These are phyloP conservation scores for Candida broadrunensis DNA, from an alignment of 805 yeast genomes.

Conservation along the genomic window DNA sequence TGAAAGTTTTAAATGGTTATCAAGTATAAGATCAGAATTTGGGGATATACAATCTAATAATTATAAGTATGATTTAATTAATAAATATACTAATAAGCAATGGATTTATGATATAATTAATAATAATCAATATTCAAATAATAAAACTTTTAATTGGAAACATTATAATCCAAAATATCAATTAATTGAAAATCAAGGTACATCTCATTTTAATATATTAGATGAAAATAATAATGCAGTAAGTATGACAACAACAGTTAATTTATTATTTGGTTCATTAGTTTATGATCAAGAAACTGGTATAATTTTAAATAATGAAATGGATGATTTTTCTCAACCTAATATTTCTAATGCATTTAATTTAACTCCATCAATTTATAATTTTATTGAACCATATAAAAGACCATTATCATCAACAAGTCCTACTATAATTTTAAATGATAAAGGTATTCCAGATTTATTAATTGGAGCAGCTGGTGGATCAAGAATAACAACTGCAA, in stretches of 20 bases:
- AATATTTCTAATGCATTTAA: constrained; percentile 70
- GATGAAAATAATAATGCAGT: constrained; percentile 78
- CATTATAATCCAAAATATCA: constrained; percentile 80
- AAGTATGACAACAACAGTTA: constrained; percentile 84
- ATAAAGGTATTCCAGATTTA: constrained; percentile 50
- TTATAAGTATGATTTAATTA: constrained; percentile 28
- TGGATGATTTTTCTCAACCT: constrained; percentile 91
- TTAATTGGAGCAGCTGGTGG: constrained; percentile 96
- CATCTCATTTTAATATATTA: constrained; percentile 80
- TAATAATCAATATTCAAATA: constrained; percentile 48
- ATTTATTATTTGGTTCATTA: constrained; percentile 76
- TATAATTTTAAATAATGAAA: constrained; percentile 77
- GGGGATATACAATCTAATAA: constrained; percentile 56
- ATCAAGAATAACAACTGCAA: constrained; percentile 76
- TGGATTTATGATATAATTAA: constrained; percentile 56
- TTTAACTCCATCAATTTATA: constrained; percentile 75
- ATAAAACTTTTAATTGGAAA: constrained; percentile 60
- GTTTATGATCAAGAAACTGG: constrained; percentile 84
- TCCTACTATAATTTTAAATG: constrained; percentile 63
- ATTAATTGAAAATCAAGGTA: constrained; percentile 80
- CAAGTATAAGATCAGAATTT: constrained; percentile 77
- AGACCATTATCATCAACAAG: constrained; percentile 84
- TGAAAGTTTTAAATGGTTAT: constrained; percentile 94
- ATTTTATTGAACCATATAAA: constrained; percentile 69
- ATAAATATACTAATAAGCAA: constrained; percentile 43